Base-by-base conservation (phyloP, 2,329 filamentous ascomycete genomes). In the Calonectria crousiana region DNA sequence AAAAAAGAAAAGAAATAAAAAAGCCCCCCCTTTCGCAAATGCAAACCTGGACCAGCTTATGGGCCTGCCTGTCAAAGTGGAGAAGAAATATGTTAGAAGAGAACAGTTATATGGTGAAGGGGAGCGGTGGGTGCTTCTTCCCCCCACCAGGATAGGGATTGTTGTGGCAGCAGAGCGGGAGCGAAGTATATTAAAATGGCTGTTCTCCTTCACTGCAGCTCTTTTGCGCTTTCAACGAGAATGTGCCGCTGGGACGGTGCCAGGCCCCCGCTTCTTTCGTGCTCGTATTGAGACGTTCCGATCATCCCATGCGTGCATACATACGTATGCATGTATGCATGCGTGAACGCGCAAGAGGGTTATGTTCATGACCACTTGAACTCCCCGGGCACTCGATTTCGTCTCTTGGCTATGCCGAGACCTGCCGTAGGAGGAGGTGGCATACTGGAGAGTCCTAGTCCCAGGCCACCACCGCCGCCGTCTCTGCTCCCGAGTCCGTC, bases 361-460 rank as follows among this genome's bases (percentile, higher is more conserved):
- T 64, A 18, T 18, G 23, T 38, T 81, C 73, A 79, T 62, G 77
- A 70, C 79, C 79, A 82, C 68, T 78, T 82, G 30, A 79, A 71
- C 34, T 83, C 81, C 32, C 72, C 76, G 32, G 79, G 77, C 66
- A 81, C 75, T 34, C 81, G 79, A 67, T 66, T 74, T 74, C 78
- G 77, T 72, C 82, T 82, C 75, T 80, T 82, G 36, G 75, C 68
- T 44, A 72, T 75, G 26, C 65, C 69, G 30, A 52, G 51, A 28
- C 64, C 56, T 51, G 34, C 60, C 23, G 78, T 75, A 8, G 76
- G 28, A 1, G 71, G 70, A 6, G 70, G 23, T 11, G 69, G 64
- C 41, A 71, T 65, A 20, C 78, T 71, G 6, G 79, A 67, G 11
- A 79, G 60, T 23, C 77, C 71, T 8, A 76, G 71, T 6, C 73